Evolutionary conservation across 768 basidiomycete genomes (phyloP).

Genomic region (Rhizopogon rudus): DNA sequence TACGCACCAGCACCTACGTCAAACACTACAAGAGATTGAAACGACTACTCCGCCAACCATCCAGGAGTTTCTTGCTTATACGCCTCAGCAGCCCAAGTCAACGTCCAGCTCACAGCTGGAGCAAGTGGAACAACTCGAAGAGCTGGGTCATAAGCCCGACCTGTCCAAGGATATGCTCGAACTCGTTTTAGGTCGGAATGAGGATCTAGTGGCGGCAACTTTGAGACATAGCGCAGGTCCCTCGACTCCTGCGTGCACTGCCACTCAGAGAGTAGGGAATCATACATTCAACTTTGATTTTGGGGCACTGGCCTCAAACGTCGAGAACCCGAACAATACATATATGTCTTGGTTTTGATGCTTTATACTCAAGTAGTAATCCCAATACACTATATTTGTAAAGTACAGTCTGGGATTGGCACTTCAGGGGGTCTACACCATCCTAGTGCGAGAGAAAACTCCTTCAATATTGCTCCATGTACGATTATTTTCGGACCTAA

Average conservation of each 20-base stretch:
- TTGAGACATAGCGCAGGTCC: constrained; percentile 13
- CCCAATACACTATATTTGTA: not conserved
- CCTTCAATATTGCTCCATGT: no score
- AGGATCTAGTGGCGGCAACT: constrained; percentile 17
- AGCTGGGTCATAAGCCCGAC: constrained; percentile 15
- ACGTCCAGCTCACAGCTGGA: constrained; percentile 10
- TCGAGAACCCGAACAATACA: constrained; percentile 49
- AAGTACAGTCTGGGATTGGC: no score
- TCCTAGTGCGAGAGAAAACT: no score
- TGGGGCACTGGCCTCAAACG: constrained; percentile 49
- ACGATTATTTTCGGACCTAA: no score
- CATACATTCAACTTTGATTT: constrained; percentile 59
- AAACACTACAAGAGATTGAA: constrained; percentile 21
- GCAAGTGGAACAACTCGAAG: constrained; percentile 14
- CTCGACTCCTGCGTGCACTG: constrained; percentile 13
- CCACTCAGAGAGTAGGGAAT: constrained; percentile 40
- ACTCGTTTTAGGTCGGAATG: constrained; percentile 24
- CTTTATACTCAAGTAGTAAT: not conserved
- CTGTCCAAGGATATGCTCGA: constrained; percentile 29
- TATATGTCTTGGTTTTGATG: constrained; percentile 67
- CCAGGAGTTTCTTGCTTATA: constrained; percentile 20
- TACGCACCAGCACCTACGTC: constrained; percentile 19
- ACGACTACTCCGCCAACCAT: constrained; percentile 13
- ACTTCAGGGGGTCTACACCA: no score
- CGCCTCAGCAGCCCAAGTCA: constrained; percentile 10